phyloP scores from a whole-genome alignment of 495 filamentous ascomycete genomes.

The Aspergillus homomorphus region DNA sequence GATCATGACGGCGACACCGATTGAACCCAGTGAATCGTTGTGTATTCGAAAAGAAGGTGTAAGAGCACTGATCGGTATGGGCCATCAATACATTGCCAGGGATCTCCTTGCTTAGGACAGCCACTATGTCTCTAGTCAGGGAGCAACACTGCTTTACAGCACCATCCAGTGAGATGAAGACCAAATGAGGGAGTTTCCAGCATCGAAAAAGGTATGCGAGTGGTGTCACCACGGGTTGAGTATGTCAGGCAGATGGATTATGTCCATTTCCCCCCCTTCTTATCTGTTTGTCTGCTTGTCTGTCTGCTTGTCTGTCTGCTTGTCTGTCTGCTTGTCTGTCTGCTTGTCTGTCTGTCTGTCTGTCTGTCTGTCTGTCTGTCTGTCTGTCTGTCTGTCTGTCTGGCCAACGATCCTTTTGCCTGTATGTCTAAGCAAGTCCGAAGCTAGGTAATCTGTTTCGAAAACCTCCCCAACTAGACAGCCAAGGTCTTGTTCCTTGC shows the following conservation, averaged over 20 bases:
- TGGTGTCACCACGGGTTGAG: slow-evolving; percentile 26
- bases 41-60: neutral
- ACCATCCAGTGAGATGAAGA: slow-evolving; percentile 27
- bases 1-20: neutral
- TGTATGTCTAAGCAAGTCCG: slow-evolving; percentile 46
- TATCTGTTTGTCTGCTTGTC: slow-evolving; percentile 29
- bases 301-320: slow-evolving; percentile 35
- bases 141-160: slow-evolving; percentile 37
- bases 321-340: slow-evolving; percentile 24
- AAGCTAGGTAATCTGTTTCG: slow-evolving; percentile 48
- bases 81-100: slow-evolving; percentile 18
- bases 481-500: slow-evolving; percentile 49
- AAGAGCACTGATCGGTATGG: neutral
- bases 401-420: slow-evolving; percentile 31
- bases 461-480: slow-evolving; percentile 32
- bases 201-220: slow-evolving; percentile 19
- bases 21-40: neutral
- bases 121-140: slow-evolving; percentile 22
- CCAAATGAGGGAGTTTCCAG: slow-evolving; percentile 17
- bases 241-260: slow-evolving; percentile 37
- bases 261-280: slow-evolving; percentile 39
- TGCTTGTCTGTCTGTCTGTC: slow-evolving; percentile 30
- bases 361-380: slow-evolving; percentile 35
- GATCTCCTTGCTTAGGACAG: slow-evolving; percentile 2
- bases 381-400: slow-evolving; percentile 25